phyloP scores from a whole-genome alignment of 1,284 basidiomycete species.

The Ganoderma meredithae region DNA sequence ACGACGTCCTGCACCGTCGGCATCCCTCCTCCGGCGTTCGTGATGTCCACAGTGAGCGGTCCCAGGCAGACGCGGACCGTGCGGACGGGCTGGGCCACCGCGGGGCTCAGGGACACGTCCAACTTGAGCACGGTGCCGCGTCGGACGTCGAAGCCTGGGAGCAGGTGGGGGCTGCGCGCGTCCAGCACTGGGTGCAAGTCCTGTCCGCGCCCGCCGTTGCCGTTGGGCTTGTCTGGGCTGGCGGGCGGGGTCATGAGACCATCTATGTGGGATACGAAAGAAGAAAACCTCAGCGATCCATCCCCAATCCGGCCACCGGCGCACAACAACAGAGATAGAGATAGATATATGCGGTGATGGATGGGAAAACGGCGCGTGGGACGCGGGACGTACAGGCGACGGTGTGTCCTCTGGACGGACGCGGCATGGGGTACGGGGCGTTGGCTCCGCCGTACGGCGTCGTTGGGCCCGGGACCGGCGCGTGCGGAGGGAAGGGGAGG shows the following conservation, averaged over 20 bases:
- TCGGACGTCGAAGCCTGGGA: slow-evolving; percentile 26
- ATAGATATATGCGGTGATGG: neutral
- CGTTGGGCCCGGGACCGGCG: slow-evolving; percentile 16
- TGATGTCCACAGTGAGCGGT: slow-evolving; percentile 17
- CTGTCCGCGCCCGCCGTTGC: slow-evolving; percentile 10
- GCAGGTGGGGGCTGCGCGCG: slow-evolving; percentile 9
- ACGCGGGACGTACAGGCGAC: slow-evolving; percentile 27
- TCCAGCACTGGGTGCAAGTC: slow-evolving; percentile 31
- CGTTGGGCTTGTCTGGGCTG: slow-evolving; percentile 29
- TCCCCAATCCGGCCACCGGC: neutral
- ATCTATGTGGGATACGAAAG: slow-evolving; percentile 24
- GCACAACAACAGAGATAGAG: slow-evolving; percentile 20
- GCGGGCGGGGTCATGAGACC: slow-evolving; percentile 40
- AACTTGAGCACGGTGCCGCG: slow-evolving; percentile 18
- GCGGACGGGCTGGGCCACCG: slow-evolving; percentile 25
- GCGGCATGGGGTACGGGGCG: slow-evolving; percentile 19
- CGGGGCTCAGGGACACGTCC: slow-evolving; percentile 8
- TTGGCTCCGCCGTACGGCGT: slow-evolving; percentile 17
- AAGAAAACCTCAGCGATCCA: neutral
- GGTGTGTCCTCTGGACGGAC: slow-evolving; percentile 14
- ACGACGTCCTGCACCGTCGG: slow-evolving; percentile 29
- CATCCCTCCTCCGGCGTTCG: slow-evolving; percentile 5
- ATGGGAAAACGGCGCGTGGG: slow-evolving; percentile 8
- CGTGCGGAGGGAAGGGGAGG: slow-evolving; percentile 20
- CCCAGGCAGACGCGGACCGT: slow-evolving; percentile 21